Percentiles rank a stretch among this genome's conserved stretches.
Evolutionary conservation across 805 yeast genomes (phyloP).

Genomic region (Spathaspora arborariae): DNA sequence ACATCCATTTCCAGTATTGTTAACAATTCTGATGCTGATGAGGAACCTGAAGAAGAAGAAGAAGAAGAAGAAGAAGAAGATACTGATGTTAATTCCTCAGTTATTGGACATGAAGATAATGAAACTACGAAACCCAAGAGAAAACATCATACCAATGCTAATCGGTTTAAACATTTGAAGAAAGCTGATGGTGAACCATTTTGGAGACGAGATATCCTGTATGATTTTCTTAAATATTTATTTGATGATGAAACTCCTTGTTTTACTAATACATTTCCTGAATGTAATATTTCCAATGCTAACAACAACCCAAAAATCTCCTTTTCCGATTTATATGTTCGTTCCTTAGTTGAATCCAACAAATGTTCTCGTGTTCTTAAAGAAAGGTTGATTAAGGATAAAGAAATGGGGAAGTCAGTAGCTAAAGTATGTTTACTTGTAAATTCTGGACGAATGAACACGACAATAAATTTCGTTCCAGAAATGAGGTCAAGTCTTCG

Average conservation of each 20-base stretch:
- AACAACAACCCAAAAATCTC: constrained; percentile 50
- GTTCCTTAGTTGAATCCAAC: constrained; percentile 76
- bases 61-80: constrained; percentile 13
- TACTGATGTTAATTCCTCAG: constrained; percentile 10
- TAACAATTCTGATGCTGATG: constrained; percentile 1
- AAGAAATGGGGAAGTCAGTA: constrained; percentile 62
- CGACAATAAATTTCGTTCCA: constrained; percentile 90
- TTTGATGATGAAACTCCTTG: constrained; percentile 62
- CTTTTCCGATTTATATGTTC: constrained; percentile 78
- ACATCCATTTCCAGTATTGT: constrained; percentile 3
- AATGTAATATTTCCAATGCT: constrained; percentile 34
- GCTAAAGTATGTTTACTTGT: constrained; percentile 83
- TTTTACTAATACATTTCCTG: constrained; percentile 61
- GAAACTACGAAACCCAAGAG: not conserved
- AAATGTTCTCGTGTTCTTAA: constrained; percentile 81
- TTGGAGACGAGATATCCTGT: constrained; percentile 85
- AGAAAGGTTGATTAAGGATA: constrained; percentile 66
- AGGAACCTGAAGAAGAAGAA: constrained; percentile 7
- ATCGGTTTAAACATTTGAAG: constrained; percentile 41
- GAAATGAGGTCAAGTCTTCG: constrained; percentile 93
- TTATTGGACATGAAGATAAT: constrained; percentile 12
- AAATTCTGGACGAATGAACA: constrained; percentile 89
- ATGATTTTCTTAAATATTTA: constrained; percentile 63
- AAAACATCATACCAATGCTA: not conserved
- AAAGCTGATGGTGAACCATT: constrained; percentile 91